Evolutionary conservation across 1,284 basidiomycete species (phyloP).

Genomic region (Heterobasidion irregulare): DNA sequence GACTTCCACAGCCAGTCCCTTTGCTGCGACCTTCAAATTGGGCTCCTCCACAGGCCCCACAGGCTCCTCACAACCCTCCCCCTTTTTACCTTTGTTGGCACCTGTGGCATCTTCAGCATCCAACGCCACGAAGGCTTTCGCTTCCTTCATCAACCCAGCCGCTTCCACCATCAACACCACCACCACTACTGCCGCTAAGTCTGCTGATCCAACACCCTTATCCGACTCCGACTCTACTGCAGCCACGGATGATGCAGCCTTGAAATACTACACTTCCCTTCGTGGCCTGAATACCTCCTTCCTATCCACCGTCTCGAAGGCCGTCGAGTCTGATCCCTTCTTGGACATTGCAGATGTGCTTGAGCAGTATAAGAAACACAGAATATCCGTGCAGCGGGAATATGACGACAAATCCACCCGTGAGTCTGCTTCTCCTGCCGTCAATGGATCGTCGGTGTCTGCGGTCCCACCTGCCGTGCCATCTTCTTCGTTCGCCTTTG

Average conservation of each 20-base stretch:
- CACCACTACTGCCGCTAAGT: slow-evolving; percentile 7
- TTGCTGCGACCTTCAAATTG: not conserved
- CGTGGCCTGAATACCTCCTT: slow-evolving; percentile 78
- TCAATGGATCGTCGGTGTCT: slow-evolving; percentile 2
- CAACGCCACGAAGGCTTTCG: slow-evolving; percentile 27
- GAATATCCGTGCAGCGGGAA: slow-evolving; percentile 49
- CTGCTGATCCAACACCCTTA: slow-evolving; percentile 10
- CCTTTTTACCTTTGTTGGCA: slow-evolving; percentile 5
- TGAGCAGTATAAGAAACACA: slow-evolving; percentile 58
- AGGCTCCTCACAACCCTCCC: not conserved
- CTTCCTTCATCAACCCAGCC: slow-evolving; percentile 19
- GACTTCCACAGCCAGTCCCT: not conserved
- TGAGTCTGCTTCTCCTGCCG: slow-evolving; percentile 1
- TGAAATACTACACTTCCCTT: slow-evolving; percentile 64
- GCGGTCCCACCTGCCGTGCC: slow-evolving; percentile 8
- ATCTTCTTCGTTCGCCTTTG: slow-evolving; percentile 7
- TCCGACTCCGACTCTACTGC: slow-evolving; percentile 9
- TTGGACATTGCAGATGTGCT: slow-evolving; percentile 53
- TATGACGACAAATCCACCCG: slow-evolving; percentile 34
- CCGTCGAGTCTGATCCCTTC: slow-evolving; percentile 71
- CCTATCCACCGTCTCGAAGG: slow-evolving; percentile 50
- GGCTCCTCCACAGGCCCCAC: not conserved
- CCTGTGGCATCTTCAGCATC: slow-evolving; percentile 21
- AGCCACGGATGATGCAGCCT: slow-evolving; percentile 25
- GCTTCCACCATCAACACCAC: slow-evolving; percentile 13